Conservation (phyloP, 2,329 filamentous ascomycete genomes). For the Aspergillus sp. region DNA sequence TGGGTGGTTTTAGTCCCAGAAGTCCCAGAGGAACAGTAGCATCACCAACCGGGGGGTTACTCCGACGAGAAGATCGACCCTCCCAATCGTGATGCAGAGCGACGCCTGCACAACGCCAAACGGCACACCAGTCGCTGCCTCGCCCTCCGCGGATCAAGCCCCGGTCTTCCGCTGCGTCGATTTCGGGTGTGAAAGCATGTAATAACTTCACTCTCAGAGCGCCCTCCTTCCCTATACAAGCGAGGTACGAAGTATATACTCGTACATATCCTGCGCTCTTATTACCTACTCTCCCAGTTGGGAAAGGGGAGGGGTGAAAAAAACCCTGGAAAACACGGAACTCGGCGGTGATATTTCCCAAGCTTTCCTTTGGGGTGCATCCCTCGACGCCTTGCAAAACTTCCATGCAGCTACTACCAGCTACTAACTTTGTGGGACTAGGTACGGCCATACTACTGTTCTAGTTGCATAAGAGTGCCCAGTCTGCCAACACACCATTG, state of each 20-base stretch:
- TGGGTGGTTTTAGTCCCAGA: background rate
- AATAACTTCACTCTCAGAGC: background rate
- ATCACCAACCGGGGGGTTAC: background rate
- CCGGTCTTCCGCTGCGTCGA: too few species aligned
- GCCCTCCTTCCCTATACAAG: background rate
- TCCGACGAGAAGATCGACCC: conserved; percentile 2
- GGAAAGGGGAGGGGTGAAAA: background rate
- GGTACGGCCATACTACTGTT: background rate
- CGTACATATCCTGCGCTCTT: background rate
- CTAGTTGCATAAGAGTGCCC: conserved; percentile 3
- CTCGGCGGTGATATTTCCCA: background rate
- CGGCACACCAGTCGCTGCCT: too few species aligned
- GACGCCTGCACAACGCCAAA: too few species aligned
- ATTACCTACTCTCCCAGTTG: background rate
- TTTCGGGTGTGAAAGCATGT: too few species aligned
- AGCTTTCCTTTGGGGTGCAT: background rate
- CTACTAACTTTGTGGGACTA: conserved; percentile 2
- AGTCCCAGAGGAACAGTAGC: background rate
- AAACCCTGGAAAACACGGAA: background rate
- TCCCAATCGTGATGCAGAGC: background rate
- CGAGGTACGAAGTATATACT: background rate
- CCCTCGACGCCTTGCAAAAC: background rate
- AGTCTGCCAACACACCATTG: background rate
- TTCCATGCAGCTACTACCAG: conserved; percentile 1
- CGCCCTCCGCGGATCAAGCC: too few species aligned